Percentiles rank a stretch among this genome's conserved stretches.
These are phyloP conservation scores for Emergomyces africanus DNA, from an alignment of 2,329 filamentous ascomycete genomes.

Conservation along the genomic window DNA sequence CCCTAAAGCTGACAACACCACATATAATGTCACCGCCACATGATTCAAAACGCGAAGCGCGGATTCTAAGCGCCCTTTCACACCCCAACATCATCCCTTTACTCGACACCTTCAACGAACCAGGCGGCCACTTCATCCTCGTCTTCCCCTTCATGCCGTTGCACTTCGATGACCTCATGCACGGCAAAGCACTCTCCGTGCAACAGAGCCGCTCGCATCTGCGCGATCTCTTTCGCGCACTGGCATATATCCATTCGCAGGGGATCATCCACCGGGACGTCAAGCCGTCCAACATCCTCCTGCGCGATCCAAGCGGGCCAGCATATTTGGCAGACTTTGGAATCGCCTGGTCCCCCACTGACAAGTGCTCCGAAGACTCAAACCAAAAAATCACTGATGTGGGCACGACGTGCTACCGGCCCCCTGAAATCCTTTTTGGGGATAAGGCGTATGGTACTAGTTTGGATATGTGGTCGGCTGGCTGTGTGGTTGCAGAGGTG, in stretches of 20 bases:
- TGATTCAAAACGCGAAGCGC: slow-evolving; percentile 65
- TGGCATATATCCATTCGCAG: slow-evolving; percentile 56
- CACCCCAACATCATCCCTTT: slow-evolving; percentile 53
- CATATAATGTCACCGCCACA: slow-evolving; percentile 66
- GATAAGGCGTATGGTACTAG: slow-evolving; percentile 56
- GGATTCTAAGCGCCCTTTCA: slow-evolving; percentile 51
- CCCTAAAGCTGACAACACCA: slow-evolving; percentile 76
- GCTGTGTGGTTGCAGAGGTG: slow-evolving; percentile 71
- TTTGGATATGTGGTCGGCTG: slow-evolving; percentile 83
- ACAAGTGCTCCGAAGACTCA: slow-evolving; percentile 46
- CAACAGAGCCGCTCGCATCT: slow-evolving; percentile 39
- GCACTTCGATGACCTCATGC: slow-evolving; percentile 58
- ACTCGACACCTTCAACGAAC: slow-evolving; percentile 55
- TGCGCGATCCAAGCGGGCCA: slow-evolving; percentile 54
- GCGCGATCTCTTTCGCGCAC: slow-evolving; percentile 55
- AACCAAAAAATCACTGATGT: slow-evolving; percentile 76
- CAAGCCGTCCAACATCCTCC: slow-evolving; percentile 80
- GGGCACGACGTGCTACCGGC: slow-evolving; percentile 80
- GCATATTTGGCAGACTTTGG: slow-evolving; percentile 85
- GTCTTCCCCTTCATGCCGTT: slow-evolving; percentile 74
- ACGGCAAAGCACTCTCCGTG: slow-evolving; percentile 28
- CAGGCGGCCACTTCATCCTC: slow-evolving; percentile 61
- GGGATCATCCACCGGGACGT: slow-evolving; percentile 87
- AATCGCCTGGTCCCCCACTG: slow-evolving; percentile 64
- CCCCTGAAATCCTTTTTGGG: slow-evolving; percentile 84